Evolutionary conservation across 2,329 filamentous ascomycete genomes (phyloP), one percentile per base, ranked within the genome.

Genomic region (Anthostomella pinea): DNA sequence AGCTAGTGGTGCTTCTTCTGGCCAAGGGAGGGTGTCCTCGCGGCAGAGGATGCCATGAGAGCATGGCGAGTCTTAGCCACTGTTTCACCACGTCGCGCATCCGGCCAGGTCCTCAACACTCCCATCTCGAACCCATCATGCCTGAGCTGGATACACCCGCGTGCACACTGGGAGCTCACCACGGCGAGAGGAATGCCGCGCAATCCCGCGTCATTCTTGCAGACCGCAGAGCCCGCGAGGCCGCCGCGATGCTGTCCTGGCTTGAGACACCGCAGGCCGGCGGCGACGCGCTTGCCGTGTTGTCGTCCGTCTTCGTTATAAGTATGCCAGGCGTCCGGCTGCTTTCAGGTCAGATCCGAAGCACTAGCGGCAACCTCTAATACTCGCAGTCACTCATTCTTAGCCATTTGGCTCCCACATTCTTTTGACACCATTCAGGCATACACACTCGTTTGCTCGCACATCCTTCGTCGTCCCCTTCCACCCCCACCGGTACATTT

Each of bases 241-340:
- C 41, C 41, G 43, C 30, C 10, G 22, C 24, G 19, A 24, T 41
- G 41, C 30, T 50, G 46, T 43, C 30, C 18, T 15, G 8, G 20
- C 18, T 21, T 34, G 29, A 41, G 38, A 39, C 32, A 46, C 34
- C 23, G 21, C 19, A 30, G 17, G 11, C 11, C 41, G 25, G 56
- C 45, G 27, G 58, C 46, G n/a, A 53, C 47, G 43, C 49, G 41
- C 19, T 49, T 42, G 34, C 43, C 45, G 52, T 60, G 51, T n/a
- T 46, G 45, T 28, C 43, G 39, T 39, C 46, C 48, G 29, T 53
- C 44, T 42, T 56, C 49, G 30, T 46, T 57, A 59, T 60, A 58
- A 58, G 48, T 46, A 41, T 41, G 41, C 17, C 28, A 29, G 34
- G n/a, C 14, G 13, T 39, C 28, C 42, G 14, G 36, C 29, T 35